A percentile compares a stretch with the other conserved stretches of the same genome.
Conservation (phyloP, 345 rosid species). For the Raphanus sativus region DNA sequence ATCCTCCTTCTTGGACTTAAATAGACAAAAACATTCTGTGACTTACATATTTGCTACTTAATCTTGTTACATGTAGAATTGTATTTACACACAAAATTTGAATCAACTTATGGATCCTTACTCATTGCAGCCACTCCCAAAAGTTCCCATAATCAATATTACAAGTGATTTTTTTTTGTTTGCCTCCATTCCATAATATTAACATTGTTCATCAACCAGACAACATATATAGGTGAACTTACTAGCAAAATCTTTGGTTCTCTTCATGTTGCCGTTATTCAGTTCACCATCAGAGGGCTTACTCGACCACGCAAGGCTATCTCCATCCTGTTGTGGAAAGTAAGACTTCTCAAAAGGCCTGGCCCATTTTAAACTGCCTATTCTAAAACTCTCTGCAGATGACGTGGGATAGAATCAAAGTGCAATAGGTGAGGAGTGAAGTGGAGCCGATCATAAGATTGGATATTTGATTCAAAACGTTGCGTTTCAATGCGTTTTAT, state of each 20-base stretch:
- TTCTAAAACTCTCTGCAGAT: neutral
- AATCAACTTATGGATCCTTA: too few relatives aligned
- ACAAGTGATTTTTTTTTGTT: too few relatives aligned
- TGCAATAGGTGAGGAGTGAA: neutral
- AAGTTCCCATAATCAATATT: too few relatives aligned
- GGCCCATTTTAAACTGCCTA: neutral
- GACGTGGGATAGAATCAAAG: constrained; percentile 4
- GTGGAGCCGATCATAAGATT: neutral
- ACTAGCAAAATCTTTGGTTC: neutral
- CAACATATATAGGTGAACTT: too few relatives aligned
- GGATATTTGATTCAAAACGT: neutral
- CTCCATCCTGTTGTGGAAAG: neutral
- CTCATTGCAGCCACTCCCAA: too few relatives aligned
- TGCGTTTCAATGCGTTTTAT: constrained; percentile 31
- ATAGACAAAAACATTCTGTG: too few relatives aligned
- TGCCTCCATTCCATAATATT: too few relatives aligned
- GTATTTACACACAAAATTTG: too few relatives aligned
- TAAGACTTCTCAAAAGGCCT: neutral
- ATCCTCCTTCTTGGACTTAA: too few relatives aligned
- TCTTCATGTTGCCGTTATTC: constrained; percentile 28
- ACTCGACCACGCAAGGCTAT: neutral
- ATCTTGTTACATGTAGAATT: too few relatives aligned
- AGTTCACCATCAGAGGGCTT: constrained; percentile 3
- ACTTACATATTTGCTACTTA: too few relatives aligned
- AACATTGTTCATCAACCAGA: too few relatives aligned